Percentiles rank a stretch among this genome's conserved stretches.
Evolutionary conservation across 2,329 filamentous ascomycete genomes (phyloP).

Genomic region (Botrytis fabae): DNA sequence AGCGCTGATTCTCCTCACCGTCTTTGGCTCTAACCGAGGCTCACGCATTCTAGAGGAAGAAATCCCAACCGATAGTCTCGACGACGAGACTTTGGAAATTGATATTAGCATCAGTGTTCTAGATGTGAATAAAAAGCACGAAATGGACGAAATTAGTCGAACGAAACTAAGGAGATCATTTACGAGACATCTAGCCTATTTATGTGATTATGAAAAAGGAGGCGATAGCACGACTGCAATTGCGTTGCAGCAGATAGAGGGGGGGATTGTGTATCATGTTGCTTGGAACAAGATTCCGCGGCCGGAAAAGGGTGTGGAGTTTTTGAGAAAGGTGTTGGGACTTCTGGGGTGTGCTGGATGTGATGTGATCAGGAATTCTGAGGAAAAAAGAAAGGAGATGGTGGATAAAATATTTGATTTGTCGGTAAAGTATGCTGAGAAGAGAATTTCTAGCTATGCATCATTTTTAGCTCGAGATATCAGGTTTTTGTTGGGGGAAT

Average conservation of each 20-base stretch:
- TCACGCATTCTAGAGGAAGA: constrained; percentile 19
- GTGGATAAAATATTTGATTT: neutral
- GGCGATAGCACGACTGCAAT: neutral
- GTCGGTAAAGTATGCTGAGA: neutral
- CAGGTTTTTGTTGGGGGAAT: neutral
- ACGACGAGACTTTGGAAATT: constrained; percentile 2
- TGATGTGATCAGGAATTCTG: neutral
- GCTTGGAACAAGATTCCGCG: neutral
- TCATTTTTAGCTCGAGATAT: neutral
- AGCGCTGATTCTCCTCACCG: constrained; percentile 42
- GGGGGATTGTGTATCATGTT: neutral
- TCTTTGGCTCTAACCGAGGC: constrained; percentile 42
- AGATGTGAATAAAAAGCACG: neutral
- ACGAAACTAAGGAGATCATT: neutral
- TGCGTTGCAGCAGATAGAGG: neutral
- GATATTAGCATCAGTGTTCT: neutral
- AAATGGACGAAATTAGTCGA: neutral
- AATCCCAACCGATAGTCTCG: constrained; percentile 12
- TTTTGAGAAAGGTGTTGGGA: neutral
- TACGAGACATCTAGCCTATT: neutral
- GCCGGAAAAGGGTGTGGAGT: neutral
- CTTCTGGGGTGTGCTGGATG: neutral
- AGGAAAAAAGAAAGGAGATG: neutral
- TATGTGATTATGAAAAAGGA: neutral
- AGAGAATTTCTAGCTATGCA: neutral